These are phyloP conservation scores for Phylloboletellus chloephorus DNA, from an alignment of 1,284 basidiomycete species.

Conservation along the genomic window DNA sequence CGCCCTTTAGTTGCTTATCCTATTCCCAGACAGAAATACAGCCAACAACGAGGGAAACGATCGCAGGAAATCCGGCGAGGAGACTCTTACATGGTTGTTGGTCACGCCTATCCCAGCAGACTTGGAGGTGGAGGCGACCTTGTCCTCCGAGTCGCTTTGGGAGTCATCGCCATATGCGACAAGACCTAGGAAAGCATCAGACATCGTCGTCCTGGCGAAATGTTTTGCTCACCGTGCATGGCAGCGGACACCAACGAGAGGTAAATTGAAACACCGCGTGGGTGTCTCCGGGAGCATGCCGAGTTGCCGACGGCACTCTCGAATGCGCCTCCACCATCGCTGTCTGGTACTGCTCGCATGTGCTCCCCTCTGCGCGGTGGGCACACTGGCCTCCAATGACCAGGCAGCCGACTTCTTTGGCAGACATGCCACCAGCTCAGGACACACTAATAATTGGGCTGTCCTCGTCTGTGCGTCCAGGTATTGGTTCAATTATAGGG, in stretches of 20 bases:
- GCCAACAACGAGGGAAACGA: conserved; percentile 69
- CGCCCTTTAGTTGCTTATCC: conserved; percentile 50
- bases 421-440: conserved; percentile 34
- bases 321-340: conserved; percentile 35
- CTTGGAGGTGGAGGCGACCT: conserved; percentile 28
- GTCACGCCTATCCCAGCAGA: conserved; percentile 6
- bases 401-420: conserved; percentile 29
- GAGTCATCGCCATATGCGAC: conserved; percentile 63
- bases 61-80: conserved; percentile 35
- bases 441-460: conserved; percentile 97
- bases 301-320: conserved; percentile 23
- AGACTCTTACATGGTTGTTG: conserved; percentile 57
- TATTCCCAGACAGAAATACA: conserved; percentile 56
- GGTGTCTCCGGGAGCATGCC: conserved; percentile 11
- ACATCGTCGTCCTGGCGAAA: conserved; percentile 3
- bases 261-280: conserved; percentile 25
- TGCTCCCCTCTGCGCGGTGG: conserved; percentile 31
- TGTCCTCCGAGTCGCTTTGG: conserved; percentile 52
- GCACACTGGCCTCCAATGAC: conserved; percentile 23
- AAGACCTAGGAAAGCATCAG: conserved; percentile 41
- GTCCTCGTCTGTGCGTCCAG: conserved; percentile 91
- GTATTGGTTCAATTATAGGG: conserved; percentile 99
- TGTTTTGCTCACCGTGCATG: conserved; percentile 39
- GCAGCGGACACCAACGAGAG: conserved; percentile 12
- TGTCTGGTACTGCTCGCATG: conserved; percentile 28